Percentiles rank a stretch among this genome's conserved stretches.
phyloP scores from a whole-genome alignment of 192 early-diverging fungal species.

The Lunasporangiospora selenospora region DNA sequence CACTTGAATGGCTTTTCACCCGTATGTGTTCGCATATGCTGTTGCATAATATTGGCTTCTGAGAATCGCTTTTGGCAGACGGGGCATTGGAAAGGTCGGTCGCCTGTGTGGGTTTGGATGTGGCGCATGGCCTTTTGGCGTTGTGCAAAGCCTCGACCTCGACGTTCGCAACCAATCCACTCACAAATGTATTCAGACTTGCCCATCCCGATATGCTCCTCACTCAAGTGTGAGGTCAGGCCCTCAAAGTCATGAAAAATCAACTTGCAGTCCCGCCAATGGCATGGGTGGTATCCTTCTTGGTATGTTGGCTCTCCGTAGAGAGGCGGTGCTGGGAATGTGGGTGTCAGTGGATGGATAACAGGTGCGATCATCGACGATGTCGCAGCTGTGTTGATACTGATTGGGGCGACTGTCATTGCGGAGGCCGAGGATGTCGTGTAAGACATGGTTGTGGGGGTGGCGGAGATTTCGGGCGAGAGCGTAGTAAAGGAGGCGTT shows the following conservation, averaged over 20 bases:
- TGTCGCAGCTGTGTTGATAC: too few species aligned
- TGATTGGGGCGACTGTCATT: too few species aligned
- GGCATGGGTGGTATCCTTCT: slow-evolving; percentile 66
- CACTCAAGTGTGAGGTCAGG: slow-evolving; percentile 64
- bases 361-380: too few species aligned
- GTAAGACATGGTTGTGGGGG: too few species aligned
- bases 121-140: slow-evolving; percentile 74
- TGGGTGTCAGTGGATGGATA: too few species aligned
- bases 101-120: slow-evolving; percentile 82
- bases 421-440: too few species aligned
- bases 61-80: slow-evolving; percentile 81
- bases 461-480: too few species aligned
- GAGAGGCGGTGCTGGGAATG: too few species aligned
- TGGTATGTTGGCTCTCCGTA: too few species aligned
- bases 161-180: slow-evolving; percentile 54
- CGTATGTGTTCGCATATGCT: slow-evolving; percentile 78
- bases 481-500: not conserved
- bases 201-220: slow-evolving; percentile 69
- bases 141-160: slow-evolving; percentile 54
- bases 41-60: slow-evolving; percentile 77
- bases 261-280: slow-evolving; percentile 69
- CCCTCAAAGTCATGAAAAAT: slow-evolving; percentile 63
- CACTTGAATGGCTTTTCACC: slow-evolving; percentile 78
- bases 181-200: slow-evolving; percentile 56
- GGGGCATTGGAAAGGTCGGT: slow-evolving; percentile 81